Conservation (phyloP, 2,329 filamentous ascomycete genomes). For the Cryoendolithus antarcticus region DNA sequence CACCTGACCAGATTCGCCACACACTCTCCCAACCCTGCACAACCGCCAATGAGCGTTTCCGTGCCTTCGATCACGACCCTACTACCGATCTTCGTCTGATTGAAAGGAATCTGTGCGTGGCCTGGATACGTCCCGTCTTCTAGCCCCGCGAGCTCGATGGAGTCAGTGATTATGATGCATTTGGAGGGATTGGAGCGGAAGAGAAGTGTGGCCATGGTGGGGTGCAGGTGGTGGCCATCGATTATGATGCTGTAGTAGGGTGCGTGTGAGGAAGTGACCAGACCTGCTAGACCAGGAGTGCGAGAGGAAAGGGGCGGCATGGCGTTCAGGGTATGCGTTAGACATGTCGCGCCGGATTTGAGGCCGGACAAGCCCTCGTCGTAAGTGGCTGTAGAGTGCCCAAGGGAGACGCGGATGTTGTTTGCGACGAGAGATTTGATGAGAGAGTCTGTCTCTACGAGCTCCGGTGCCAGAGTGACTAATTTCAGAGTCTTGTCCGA, state of each 20-base stretch:
- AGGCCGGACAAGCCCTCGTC: constrained; percentile 34
- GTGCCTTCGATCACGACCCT: constrained; percentile 40
- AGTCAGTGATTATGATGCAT: constrained; percentile 42
- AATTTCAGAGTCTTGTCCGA: constrained; percentile 31
- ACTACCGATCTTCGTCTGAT: constrained; percentile 38
- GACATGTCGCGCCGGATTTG: constrained; percentile 35
- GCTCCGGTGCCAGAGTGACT: constrained; percentile 42
- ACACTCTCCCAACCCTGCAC: constrained; percentile 38
- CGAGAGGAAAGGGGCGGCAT: constrained; percentile 41
- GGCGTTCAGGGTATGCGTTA: constrained; percentile 45
- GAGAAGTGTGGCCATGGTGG: constrained; percentile 36
- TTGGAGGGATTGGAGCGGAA: constrained; percentile 34
- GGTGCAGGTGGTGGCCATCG: constrained; percentile 43
- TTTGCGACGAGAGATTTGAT: constrained; percentile 31
- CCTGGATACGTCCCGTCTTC: constrained; percentile 37
- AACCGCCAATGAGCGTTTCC: constrained; percentile 42
- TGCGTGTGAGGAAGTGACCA: constrained; percentile 19
- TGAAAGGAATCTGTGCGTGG: constrained; percentile 38
- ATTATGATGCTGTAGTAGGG: constrained; percentile 43
- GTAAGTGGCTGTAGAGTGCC: constrained; percentile 39
- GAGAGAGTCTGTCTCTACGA: constrained; percentile 29
- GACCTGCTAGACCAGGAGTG: constrained; percentile 38
- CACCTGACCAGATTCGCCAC: constrained; percentile 37
- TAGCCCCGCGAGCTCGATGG: constrained; percentile 41
- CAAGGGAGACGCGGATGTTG: constrained; percentile 35